Evolutionary conservation across 768 basidiomycete genomes (phyloP), one percentile per base, ranked within the genome.

Genomic region (Suillus subluteus): DNA sequence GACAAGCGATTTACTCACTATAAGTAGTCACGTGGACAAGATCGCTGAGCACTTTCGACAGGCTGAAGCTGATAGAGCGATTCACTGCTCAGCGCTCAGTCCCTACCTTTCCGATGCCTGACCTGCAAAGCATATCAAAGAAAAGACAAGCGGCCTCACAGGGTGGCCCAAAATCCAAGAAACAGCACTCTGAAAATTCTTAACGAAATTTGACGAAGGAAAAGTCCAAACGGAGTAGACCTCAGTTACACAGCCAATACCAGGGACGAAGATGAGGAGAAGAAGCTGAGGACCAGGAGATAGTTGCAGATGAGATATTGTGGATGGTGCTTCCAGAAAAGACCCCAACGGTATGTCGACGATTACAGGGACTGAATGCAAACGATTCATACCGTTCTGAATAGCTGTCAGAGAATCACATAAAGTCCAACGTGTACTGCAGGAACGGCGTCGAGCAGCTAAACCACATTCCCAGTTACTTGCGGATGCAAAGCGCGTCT

Each of bases 401-500:
- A 3, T 52, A 91, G 91, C 85, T 68, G 78, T 87, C 18, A 83
- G 84, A 52, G 91, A 94, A 78, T 84, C 89, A 0, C 92, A 92
- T 66, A 87, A 88, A 74, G 87, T 81, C 0, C 93, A 95, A 75
- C 88, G 88, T 62, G 82, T 72, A 9, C 75, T 94, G 0, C 85
- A 85, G 26, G 86, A 87, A 30, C 89, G 93, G 70, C 88, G 94
- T 13, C 86, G 84, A 52, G 91, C 91, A 0, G 84, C 90, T 3
- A 95, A 92, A 76, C 93, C n/a, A 0, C 87, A 95, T 74, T 90
- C 91, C 26, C 26, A 26, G 26, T 26, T 26, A 26, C 26, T 26
- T 2, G 75, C 77, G 12, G 84, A 90, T 63, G 92, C 93, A 41
- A 95, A 96, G 76, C 82, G 83, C 16, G 81, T 91, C 12, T 96